Base-by-base conservation (phyloP, 1,284 basidiomycete genomes). In the Tranzscheliella williamsii region DNA sequence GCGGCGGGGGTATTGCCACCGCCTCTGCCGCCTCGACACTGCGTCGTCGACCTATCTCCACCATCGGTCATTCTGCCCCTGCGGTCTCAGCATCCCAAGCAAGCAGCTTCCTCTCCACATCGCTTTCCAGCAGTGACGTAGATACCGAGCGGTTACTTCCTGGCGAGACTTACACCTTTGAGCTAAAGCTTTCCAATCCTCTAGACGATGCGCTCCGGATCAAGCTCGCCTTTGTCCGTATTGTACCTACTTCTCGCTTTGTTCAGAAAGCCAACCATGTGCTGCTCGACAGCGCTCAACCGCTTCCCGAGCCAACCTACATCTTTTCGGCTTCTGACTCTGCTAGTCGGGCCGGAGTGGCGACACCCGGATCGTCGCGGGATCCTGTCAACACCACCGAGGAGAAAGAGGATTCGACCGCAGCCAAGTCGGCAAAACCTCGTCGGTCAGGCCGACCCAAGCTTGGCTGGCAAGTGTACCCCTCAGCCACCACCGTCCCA, bases 191-290 rank as follows among this genome's bases (percentile, higher is more conserved):
- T 11, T 39, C 60, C 12, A 76, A 76, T 24, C 73, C 73, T 6
- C 49, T 72, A 6, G 63, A 68, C 42, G 73, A 76, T 27, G 38
- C 67, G 7, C 67, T 76, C 37, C 48, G 50, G 16, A 48, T 73
- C 21, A 41, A 40, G 9, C 22, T 76, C 33, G 44, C 31, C 22
- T 44, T 71, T 22, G 63, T 56, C 20, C 43, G 61, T 21, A 55
- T 46, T 20, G 20, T 37, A 8, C 35, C 35, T 23, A 8, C 32
- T 9, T 34, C 32, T 17, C 9, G 8, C 32, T 13, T 17, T 34
- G 32, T 18, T 11, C 27, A n/a, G n/a, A 29, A 29, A n/a, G 27
- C 11, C 27, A 15, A 9, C 8, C 32, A 34, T 18, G 8, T 8
- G 8, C 8, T 52, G 1, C n/a, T n/a, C n/a, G n/a, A n/a, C n/a